Base-by-base conservation (phyloP, 441 rosid species). In the Bruguiera hainesii region DNA sequence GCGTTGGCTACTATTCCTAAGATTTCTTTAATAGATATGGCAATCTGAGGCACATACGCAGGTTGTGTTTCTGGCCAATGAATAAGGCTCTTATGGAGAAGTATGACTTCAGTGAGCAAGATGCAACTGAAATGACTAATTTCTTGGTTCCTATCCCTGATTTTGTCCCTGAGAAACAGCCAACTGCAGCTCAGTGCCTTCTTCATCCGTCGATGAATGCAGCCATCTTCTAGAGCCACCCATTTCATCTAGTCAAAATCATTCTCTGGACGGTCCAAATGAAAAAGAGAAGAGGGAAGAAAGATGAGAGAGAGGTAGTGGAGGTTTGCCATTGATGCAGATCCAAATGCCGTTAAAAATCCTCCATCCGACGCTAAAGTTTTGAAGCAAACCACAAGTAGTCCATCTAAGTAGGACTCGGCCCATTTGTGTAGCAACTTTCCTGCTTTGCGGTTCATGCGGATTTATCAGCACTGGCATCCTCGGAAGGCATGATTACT, bases 91-190 rank as follows among this genome's bases (percentile, higher is more conserved):
- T 88, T 29, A 23, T 66, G 60, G 90, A 89, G 78, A 89, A 86
- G 68, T 86, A 86, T 50, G 87, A 83, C 33, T 82, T 89, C 76
- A 79, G 74, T 20, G 87, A 83, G 76, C 81, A 82, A 69, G 90
- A 86, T 71, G 90, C 87, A 64, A 79, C 73, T 69, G 89, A 81
- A 52, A 65, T 89, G 84, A 68, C 81, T 8, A 85, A 86, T 62
- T 89, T 89, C 76, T 75, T 89, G 69, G 66, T 85, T 58, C 86
- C 91, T 19, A 81, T 89, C n/a, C 88, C 86, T 62, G 87, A 89
- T 72, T 89, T 86, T 71, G 78, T 82, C 67, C 91, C 90, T n/a
- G 95, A 89, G 68, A 89, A 89, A 76, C 78, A 87, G 63, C 88
- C 90, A 3, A 84, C 86, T 23, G 89, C 90, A 37, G 82, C 88